Evolutionary conservation across 1,284 basidiomycete genomes (phyloP).

Genomic region (Sanguinoderma infundibulare): DNA sequence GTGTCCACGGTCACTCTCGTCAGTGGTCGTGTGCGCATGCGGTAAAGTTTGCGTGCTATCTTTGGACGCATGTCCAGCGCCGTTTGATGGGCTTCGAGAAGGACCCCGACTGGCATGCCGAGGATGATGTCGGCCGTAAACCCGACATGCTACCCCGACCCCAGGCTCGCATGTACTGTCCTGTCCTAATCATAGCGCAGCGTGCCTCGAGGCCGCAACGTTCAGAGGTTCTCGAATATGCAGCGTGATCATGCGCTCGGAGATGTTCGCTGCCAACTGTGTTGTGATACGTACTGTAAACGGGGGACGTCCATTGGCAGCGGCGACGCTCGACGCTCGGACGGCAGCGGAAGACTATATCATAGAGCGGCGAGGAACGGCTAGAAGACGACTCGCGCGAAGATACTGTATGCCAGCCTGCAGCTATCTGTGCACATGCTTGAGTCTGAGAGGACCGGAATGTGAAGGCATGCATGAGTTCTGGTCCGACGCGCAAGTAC

Average conservation of each 20-base stretch:
- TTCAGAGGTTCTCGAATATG: not conserved
- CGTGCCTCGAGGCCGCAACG: constrained; percentile 1
- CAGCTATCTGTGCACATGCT: not conserved
- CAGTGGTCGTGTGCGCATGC: not conserved
- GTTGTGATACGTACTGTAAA: too few relatives aligned
- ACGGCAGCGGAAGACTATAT: not conserved
- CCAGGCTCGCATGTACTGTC: not conserved
- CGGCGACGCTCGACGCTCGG: not conserved
- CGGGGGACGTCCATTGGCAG: not conserved
- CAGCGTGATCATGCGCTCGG: not conserved
- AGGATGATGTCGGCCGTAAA: not conserved
- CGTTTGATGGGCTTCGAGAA: not conserved
- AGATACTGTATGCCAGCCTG: not conserved
- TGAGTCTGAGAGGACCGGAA: too few relatives aligned
- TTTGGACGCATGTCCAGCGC: not conserved
- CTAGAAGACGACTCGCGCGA: not conserved
- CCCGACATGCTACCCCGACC: not conserved
- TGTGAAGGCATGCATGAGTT: too few relatives aligned
- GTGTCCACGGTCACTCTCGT: too few relatives aligned
- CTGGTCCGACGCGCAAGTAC: too few relatives aligned
- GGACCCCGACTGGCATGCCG: too few relatives aligned
- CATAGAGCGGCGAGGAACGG: not conserved
- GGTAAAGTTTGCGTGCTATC: not conserved
- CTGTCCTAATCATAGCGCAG: not conserved
- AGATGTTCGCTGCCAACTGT: not conserved